phyloP scores from a whole-genome alignment of 371 early-diverging fungal species.

The Rhizopus delemar region DNA sequence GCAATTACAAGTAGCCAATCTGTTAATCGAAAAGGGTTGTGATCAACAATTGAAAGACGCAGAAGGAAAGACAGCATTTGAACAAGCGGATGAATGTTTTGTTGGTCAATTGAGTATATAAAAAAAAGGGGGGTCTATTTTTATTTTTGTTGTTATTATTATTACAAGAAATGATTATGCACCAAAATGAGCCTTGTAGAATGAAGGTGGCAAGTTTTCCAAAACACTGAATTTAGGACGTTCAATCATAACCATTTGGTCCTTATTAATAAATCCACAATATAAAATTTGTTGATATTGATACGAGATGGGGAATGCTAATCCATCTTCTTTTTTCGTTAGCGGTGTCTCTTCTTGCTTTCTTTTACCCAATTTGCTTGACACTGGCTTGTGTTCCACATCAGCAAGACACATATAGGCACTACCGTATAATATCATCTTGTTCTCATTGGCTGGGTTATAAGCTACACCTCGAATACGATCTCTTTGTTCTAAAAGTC shows the following conservation, averaged over 20 bases:
- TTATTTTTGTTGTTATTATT: slow-evolving; percentile 14
- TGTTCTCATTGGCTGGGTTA: slow-evolving; percentile 64
- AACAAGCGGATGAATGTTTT: slow-evolving; percentile 33
- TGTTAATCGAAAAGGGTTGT: slow-evolving; percentile 30
- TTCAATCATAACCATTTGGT: slow-evolving; percentile 84
- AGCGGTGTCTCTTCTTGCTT: slow-evolving; percentile 33
- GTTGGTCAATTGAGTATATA: slow-evolving; percentile 4
- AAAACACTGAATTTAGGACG: slow-evolving; percentile 80
- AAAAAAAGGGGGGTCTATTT: slow-evolving; percentile 6
- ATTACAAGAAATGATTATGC: slow-evolving; percentile 36
- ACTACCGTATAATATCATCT: slow-evolving; percentile 71
- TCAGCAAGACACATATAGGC: slow-evolving; percentile 76
- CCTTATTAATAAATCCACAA: slow-evolving; percentile 66
- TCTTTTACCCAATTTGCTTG: slow-evolving; percentile 27
- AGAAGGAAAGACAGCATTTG: slow-evolving; percentile 42
- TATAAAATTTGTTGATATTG: slow-evolving; percentile 83
- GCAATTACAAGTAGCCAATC: slow-evolving; percentile 34
- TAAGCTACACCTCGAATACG: slow-evolving; percentile 74
- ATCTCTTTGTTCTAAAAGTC: slow-evolving; percentile 64
- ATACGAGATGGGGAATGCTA: slow-evolving; percentile 68
- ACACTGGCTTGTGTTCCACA: slow-evolving; percentile 51
- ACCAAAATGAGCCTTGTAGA: slow-evolving; percentile 82
- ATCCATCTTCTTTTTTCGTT: slow-evolving; percentile 33
- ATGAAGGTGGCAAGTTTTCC: slow-evolving; percentile 78
- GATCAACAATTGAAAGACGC: slow-evolving; percentile 28